Evolutionary conservation across 2,329 filamentous ascomycete species (phyloP), one percentile per base, ranked within the genome.

Genomic region (Ascochyta rabiei): DNA sequence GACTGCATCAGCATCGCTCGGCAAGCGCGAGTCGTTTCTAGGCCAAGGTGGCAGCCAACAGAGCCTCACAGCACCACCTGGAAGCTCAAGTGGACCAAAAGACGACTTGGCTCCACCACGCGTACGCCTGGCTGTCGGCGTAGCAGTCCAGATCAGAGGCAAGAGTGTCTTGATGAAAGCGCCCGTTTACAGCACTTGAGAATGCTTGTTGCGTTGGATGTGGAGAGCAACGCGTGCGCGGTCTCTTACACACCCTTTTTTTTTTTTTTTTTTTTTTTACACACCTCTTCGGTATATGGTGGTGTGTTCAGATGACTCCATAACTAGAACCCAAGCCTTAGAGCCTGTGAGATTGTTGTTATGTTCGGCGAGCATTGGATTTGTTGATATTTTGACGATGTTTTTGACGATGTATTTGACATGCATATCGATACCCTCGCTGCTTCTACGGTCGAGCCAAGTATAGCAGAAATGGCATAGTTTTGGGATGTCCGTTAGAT

Each of bases 111-210:
- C 68, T 38, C 72, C 76, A 46, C 76, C 76, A 23, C 70, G 79
- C 13, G 79, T 82, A 37, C 72, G 80, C n/a, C 69, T 82, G 68
- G 74, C 79, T 15, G 77, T 77, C 10, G 79, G 79, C 28, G 69
- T 81, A 38, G 74, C 76, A 7, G 79, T 81, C n/a, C 73, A 76
- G 55, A 77, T 82, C 31, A 74, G 79, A 41, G 78, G 79, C n/a
- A 77, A 79, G 59, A 76, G 73, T 37, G 76, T 82, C 30, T 63
- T 82, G 61, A 76, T 79, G 48, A 81, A 81, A 66, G 79, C 80
- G 48, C 79, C 79, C 5, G 78, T 81, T 12, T 81, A 74, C 61
- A 73, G 69, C 63, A 74, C 70, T 31, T 73, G 59, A 69, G 12
- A 7, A n/a, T 10, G 28, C 53, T 47, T 44, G 16, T 57, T 61